Percentiles rank a stretch among this genome's conserved stretches.
These are phyloP conservation scores for Avena sativa DNA, from an alignment of 176 grass and related monocot genomes.

Conservation along the genomic window DNA sequence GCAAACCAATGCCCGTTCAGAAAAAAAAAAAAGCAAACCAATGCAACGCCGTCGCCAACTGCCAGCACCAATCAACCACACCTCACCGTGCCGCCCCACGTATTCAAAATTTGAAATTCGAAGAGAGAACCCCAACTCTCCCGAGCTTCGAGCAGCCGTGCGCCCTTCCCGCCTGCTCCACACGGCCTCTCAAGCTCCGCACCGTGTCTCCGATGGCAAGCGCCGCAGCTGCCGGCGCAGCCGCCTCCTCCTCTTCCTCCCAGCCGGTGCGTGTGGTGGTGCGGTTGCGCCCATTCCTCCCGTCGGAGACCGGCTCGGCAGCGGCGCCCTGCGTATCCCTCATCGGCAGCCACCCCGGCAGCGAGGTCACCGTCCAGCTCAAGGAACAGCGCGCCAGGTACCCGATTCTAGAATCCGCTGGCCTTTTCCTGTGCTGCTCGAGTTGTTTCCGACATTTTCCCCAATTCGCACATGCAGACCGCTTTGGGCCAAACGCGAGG, in stretches of 20 bases:
- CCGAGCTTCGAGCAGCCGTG: neutral
- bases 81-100: neutral
- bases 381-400: conserved; percentile 76
- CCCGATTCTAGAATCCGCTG: too few relatives aligned
- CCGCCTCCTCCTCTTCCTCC: neutral
- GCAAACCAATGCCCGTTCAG: too few relatives aligned
- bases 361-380: conserved; percentile 71
- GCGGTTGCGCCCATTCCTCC: conserved; percentile 80
- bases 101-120: neutral
- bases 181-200: neutral
- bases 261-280: conserved; percentile 80
- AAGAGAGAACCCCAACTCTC: neutral
- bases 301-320: conserved; percentile 46
- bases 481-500: too few relatives aligned
- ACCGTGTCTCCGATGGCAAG: conserved; percentile 39
- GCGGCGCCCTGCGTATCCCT: conserved; percentile 60
- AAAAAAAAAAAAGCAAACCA: too few relatives aligned
- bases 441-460: neutral
- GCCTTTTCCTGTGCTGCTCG: neutral
- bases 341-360: conserved; percentile 34
- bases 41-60: too few relatives aligned
- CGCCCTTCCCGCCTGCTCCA: neutral
- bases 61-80: neutral
- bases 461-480: neutral
- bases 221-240: neutral